phyloP scores from a whole-genome alignment of 2,329 filamentous ascomycete species.

The Pyricularia sp. region DNA sequence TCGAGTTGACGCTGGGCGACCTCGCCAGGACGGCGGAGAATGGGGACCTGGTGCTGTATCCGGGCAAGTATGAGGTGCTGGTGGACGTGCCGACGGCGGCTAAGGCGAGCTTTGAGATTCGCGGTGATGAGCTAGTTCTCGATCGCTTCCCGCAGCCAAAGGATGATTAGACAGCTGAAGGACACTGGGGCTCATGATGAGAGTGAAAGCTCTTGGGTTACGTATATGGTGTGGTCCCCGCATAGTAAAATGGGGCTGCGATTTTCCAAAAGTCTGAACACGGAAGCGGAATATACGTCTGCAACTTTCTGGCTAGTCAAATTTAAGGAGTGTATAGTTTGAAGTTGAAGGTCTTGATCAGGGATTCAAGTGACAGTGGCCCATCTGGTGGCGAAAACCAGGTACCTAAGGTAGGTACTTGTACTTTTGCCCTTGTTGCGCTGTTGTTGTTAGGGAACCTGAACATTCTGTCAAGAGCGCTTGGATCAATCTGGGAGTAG shows the following conservation, averaged over 20 bases:
- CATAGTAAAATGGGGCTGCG: not conserved
- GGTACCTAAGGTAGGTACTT: no score
- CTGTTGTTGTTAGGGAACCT: no score
- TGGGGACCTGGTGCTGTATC: slow-evolving; percentile 43
- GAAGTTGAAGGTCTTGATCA: not conserved
- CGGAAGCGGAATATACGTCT: not conserved
- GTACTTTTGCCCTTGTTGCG: no score
- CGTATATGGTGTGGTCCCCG: not conserved
- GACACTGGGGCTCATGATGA: not conserved
- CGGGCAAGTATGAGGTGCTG: slow-evolving; percentile 37
- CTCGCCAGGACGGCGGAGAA: slow-evolving; percentile 38
- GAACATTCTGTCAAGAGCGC: no score
- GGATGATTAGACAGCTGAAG: not conserved
- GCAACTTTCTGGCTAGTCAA: not conserved
- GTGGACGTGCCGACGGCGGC: slow-evolving; percentile 33
- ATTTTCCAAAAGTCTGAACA: not conserved
- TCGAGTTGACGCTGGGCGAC: slow-evolving; percentile 36
- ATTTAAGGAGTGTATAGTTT: not conserved
- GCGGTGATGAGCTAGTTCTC: slow-evolving; percentile 30
- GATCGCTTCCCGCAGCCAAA: slow-evolving; percentile 20
- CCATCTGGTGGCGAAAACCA: not conserved
- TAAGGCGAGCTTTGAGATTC: slow-evolving; percentile 33
- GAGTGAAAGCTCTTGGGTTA: not conserved
- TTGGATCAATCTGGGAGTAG: not conserved
- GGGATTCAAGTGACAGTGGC: not conserved